phyloP scores from a whole-genome alignment of 2,329 filamentous ascomycete species.

The Aspergillus sp. region DNA sequence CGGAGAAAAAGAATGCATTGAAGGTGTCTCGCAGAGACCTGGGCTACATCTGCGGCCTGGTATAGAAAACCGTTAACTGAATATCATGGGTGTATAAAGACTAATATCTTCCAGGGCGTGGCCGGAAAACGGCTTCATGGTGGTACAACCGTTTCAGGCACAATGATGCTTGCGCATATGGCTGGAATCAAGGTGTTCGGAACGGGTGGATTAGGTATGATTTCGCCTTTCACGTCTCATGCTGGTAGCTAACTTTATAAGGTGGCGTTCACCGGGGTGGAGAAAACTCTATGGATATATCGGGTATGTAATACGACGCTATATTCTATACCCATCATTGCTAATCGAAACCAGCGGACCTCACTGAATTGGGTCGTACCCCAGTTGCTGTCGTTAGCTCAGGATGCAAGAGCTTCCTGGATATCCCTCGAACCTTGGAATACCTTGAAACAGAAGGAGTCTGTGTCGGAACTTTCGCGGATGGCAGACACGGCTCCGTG shows the following conservation, averaged over 20 bases:
- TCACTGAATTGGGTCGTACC: slow-evolving; percentile 87
- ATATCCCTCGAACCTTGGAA: slow-evolving; percentile 84
- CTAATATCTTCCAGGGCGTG: slow-evolving; percentile 45
- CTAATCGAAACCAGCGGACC: slow-evolving; percentile 54
- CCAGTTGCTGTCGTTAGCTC: slow-evolving; percentile 81
- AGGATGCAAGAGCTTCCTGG: slow-evolving; percentile 93
- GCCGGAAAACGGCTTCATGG: slow-evolving; percentile 67
- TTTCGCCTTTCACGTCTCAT: not conserved
- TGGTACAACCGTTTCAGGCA: slow-evolving; percentile 88
- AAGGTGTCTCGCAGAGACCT: slow-evolving; percentile 88
- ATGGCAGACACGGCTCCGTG: slow-evolving; percentile 63
- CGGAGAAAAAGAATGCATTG: slow-evolving; percentile 59
- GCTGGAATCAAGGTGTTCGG: slow-evolving; percentile 91
- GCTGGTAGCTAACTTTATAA: slow-evolving; percentile 15
- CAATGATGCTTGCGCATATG: slow-evolving; percentile 79
- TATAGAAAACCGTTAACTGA: slow-evolving; percentile 34
- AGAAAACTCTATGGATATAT: slow-evolving; percentile 83
- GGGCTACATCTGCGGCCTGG: slow-evolving; percentile 70
- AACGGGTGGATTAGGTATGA: slow-evolving; percentile 71
- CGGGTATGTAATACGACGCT: slow-evolving; percentile 36
- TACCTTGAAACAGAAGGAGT: slow-evolving; percentile 65
- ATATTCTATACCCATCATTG: not conserved
- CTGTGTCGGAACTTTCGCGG: slow-evolving; percentile 80
- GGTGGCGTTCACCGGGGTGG: slow-evolving; percentile 86
- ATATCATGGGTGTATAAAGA: not conserved